Evolutionary conservation across 1,139 yeast species (phyloP), one percentile per base, ranked within the genome.

Genomic region (Debaryomyces sp.): DNA sequence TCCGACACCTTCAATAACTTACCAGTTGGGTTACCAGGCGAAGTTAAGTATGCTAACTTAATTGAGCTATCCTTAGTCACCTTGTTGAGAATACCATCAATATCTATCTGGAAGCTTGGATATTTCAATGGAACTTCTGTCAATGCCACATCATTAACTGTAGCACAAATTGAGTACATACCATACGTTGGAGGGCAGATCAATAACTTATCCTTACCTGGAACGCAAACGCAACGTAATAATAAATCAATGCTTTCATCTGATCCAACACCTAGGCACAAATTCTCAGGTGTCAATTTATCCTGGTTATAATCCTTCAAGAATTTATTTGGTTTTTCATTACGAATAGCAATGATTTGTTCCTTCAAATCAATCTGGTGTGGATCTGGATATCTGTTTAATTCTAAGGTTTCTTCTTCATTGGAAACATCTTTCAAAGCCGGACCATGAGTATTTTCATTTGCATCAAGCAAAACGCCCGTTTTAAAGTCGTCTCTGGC

Each of bases 21-120:
- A 4, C 87, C 97, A 0, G 99, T 94, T 30, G 99, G 99, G 64
- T 94, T 94, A 27, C 99, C 99, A n/a, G 99, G 99, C 1, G 97
- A 89, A n/a, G 98, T 92, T 54, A 92, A 71, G 64, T 90, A 92
- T 1, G 87, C 75, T 50, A 94, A 66, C 60, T 90, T 92, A 57
- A 92, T 85, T 9, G 68, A 48, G 0, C 82, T 66, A 57, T 92
- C 97, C 0, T 62, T 59, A 8, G 66, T 56, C n/a, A 91, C 68
- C 1, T 77, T 69, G n/a, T 71, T 64, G 29, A 78, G 61, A 36
- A 92, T 80, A n/a, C 70, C 74, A 0, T 78, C 82, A 6, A 82
- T 71, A 55, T 87, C 82, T 44, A 89, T 71, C 59, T 87, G 90
- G 67, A 90, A 91, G 22, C 79, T 78, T 9, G 81, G 79, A 47